phyloP scores from a whole-genome alignment of 2,329 filamentous ascomycete species.

The Penicillium freii region DNA sequence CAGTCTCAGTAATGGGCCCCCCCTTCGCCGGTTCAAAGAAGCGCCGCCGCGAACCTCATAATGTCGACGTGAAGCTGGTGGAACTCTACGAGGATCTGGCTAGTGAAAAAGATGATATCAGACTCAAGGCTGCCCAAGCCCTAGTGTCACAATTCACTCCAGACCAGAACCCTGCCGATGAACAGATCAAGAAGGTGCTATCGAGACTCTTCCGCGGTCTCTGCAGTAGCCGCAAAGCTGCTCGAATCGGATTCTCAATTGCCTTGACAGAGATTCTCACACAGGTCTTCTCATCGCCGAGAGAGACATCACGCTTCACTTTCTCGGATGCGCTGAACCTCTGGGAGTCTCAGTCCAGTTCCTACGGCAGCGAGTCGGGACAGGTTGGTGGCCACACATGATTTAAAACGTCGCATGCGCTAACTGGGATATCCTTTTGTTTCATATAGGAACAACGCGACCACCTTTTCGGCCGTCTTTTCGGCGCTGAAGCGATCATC shows the following conservation, averaged over 20 bases:
- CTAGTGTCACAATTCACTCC: constrained; percentile 47
- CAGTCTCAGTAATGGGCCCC: constrained; percentile 28
- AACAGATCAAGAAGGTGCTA: constrained; percentile 43
- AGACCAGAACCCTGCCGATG: constrained; percentile 39
- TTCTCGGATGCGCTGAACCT: constrained; percentile 50
- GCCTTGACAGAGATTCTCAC: constrained; percentile 78
- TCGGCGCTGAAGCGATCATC: constrained; percentile 82
- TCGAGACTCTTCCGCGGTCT: constrained; percentile 79
- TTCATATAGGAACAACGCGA: constrained; percentile 77
- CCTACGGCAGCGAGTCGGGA: constrained; percentile 53
- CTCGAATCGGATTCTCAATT: constrained; percentile 83
- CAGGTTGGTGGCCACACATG: constrained; percentile 44
- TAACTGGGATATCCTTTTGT: constrained; percentile 51
- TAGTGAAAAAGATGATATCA: constrained; percentile 47
- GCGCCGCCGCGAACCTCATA: constrained; percentile 42
- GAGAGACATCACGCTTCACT: constrained; percentile 35
- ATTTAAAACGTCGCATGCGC: constrained; percentile 6
- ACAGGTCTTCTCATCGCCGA: constrained; percentile 58
- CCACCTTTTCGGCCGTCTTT: constrained; percentile 78
- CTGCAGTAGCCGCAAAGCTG: constrained; percentile 84
- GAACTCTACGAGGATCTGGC: constrained; percentile 52
- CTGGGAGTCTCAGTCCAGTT: constrained; percentile 53
- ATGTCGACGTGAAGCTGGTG: constrained; percentile 47
- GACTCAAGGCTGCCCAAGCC: constrained; percentile 46
- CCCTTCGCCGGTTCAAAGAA: constrained; percentile 36